These are phyloP conservation scores for Cladophialophora yegresii DNA, from an alignment of 2,329 filamentous ascomycete genomes.

Conservation along the genomic window DNA sequence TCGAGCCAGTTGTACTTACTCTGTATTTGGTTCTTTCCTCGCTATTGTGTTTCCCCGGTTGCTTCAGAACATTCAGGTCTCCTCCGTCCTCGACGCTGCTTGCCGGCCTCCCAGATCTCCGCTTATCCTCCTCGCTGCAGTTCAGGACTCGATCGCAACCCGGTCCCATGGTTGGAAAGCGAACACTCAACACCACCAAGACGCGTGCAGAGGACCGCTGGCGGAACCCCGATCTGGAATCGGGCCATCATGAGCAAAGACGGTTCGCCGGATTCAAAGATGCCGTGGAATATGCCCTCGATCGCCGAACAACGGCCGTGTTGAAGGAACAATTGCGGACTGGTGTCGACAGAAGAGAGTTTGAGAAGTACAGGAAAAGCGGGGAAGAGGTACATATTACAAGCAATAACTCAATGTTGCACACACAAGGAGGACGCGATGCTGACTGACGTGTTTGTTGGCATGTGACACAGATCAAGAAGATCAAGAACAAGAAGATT, in stretches of 20 bases:
- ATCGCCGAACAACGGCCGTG: conserved; percentile 48
- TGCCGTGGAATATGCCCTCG: conserved; percentile 50
- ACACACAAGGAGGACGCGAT: not conserved
- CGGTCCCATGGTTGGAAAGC: conserved; percentile 27
- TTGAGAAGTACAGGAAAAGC: conserved; percentile 55
- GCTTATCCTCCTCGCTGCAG: not conserved
- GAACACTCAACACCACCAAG: conserved; percentile 19
- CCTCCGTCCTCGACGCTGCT: not conserved
- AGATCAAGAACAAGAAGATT: conserved; percentile 56
- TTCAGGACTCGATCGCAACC: not conserved
- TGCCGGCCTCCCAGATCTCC: not conserved
- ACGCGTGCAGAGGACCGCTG: conserved; percentile 9
- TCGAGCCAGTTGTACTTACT: not conserved
- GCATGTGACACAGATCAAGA: conserved; percentile 42
- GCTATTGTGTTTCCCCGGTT: not conserved
- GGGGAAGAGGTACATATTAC: conserved; percentile 49
- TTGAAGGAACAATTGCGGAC: conserved; percentile 55
- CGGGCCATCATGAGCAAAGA: conserved; percentile 27
- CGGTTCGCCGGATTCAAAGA: conserved; percentile 48
- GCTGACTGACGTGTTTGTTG: conserved; percentile 4
- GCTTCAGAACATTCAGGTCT: not conserved
- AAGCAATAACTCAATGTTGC: not conserved
- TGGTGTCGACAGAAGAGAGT: conserved; percentile 49
- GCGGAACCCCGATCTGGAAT: conserved; percentile 35
- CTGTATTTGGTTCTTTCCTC: not conserved